Conservation (phyloP, 2,329 filamentous ascomycete species). For the Aspergillus tamarii region DNA sequence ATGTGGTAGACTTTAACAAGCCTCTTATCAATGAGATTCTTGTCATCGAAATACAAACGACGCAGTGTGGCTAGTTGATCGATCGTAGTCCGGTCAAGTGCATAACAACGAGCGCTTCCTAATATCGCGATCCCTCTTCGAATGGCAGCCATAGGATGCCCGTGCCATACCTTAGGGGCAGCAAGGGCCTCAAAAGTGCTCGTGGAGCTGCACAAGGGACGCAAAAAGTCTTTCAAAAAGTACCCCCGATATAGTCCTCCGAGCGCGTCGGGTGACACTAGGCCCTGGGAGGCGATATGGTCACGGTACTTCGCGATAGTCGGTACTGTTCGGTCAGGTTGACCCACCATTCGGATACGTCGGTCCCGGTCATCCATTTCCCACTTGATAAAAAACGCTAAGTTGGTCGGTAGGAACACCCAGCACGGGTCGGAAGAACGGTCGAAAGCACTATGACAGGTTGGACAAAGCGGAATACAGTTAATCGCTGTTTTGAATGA, state of each 20-base stretch:
- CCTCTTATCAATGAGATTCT: too few relatives aligned
- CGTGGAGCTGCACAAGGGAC: not conserved
- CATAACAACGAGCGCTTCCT: not conserved
- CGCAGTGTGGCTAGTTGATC: not conserved
- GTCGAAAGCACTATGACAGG: not conserved
- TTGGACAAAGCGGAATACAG: not conserved
- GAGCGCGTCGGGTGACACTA: not conserved
- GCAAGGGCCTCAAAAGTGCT: not conserved
- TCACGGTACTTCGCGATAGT: not conserved
- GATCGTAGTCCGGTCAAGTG: not conserved
- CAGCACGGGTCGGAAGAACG: not conserved
- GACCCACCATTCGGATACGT: not conserved
- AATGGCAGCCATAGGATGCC: not conserved
- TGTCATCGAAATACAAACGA: not conserved
- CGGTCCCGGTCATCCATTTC: not conserved
- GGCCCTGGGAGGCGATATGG: not conserved
- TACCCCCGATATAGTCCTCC: not conserved
- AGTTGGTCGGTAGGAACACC: not conserved
- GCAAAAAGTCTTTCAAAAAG: not conserved
- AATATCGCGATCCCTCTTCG: not conserved
- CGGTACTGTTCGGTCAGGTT: not conserved
- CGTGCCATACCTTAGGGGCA: not conserved
- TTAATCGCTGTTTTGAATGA: not conserved
- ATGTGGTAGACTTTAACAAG: too few relatives aligned
- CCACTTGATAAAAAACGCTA: not conserved